These are phyloP conservation scores for Aspergillus diversus DNA, from an alignment of 495 filamentous ascomycete species.

Conservation along the genomic window DNA sequence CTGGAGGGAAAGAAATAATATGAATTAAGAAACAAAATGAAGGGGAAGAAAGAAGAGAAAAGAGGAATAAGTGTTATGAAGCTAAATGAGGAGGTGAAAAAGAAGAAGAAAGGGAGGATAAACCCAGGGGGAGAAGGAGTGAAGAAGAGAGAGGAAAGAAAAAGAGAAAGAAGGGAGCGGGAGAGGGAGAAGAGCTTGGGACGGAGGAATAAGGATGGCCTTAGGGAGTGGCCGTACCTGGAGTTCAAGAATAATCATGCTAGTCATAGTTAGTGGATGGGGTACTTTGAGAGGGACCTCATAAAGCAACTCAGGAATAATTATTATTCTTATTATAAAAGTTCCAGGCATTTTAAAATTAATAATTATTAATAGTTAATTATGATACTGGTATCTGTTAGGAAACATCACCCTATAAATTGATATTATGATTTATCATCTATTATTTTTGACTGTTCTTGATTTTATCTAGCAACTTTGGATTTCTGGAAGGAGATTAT, in stretches of 20 bases:
- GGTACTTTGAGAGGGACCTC: no score
- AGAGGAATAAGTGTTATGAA: slow-evolving; percentile 31
- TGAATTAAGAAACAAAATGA: slow-evolving; percentile 24
- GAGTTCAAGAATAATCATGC: slow-evolving; percentile 19
- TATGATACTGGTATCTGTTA: no score
- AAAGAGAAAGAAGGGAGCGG: slow-evolving; percentile 36
- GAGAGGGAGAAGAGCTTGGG: slow-evolving; percentile 24
- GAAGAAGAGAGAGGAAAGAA: slow-evolving; percentile 25
- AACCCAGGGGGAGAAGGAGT: slow-evolving; percentile 27
- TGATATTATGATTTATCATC: no score
- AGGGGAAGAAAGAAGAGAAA: slow-evolving; percentile 33
- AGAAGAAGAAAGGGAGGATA: slow-evolving; percentile 20
- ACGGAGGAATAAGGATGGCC: slow-evolving; percentile 16
- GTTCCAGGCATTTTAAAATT: no score
- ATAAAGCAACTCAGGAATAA: no score
- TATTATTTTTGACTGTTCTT: no score
- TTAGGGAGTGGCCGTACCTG: slow-evolving; percentile 2
- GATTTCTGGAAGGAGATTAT: not conserved
- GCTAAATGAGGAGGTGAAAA: slow-evolving; percentile 28
- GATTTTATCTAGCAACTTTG: not conserved
- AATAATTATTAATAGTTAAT: no score
- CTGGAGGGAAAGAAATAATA: slow-evolving; percentile 9
- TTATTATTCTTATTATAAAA: no score
- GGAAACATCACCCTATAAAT: no score
- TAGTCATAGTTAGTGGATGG: not conserved